Conservation (phyloP, 805 yeast genomes). For the Blastobotrys peoriensis region DNA sequence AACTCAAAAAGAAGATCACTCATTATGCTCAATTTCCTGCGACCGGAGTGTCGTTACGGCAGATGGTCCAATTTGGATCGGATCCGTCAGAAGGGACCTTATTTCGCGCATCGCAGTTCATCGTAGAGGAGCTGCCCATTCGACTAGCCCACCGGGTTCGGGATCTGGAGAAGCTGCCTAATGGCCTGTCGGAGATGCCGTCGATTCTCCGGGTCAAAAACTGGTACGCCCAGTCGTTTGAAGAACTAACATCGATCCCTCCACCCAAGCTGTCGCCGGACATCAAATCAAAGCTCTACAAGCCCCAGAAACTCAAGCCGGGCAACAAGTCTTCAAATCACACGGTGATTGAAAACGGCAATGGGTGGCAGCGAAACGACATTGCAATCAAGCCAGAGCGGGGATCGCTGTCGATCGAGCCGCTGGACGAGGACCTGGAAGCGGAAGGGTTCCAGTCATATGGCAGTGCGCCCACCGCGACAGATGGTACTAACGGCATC, state of each 20-base stretch:
- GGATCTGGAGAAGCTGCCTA: constrained; percentile 75
- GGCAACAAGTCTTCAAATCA: constrained; percentile 2
- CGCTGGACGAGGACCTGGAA: constrained; percentile 19
- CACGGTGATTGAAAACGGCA: not conserved
- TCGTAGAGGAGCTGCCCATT: constrained; percentile 81
- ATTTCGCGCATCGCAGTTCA: constrained; percentile 77
- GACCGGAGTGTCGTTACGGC: constrained; percentile 76
- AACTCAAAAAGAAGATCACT: constrained; percentile 49
- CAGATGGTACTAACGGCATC: constrained; percentile 2
- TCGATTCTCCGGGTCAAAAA: constrained; percentile 69
- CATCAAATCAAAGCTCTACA: constrained; percentile 25
- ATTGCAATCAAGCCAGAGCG: constrained; percentile 30
- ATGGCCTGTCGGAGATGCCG: constrained; percentile 65
- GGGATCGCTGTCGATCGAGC: constrained; percentile 18
- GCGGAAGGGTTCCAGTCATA: constrained; percentile 25
- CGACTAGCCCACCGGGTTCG: constrained; percentile 80
- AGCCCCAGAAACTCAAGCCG: constrained; percentile 15
- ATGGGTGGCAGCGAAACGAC: constrained; percentile 16
- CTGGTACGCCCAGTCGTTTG: constrained; percentile 90
- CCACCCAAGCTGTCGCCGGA: constrained; percentile 48
- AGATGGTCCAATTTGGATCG: constrained; percentile 89
- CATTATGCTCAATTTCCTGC: constrained; percentile 70
- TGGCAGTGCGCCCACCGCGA: constrained; percentile 22
- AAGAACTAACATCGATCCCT: constrained; percentile 59
- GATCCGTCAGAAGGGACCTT: constrained; percentile 71